Percentiles rank a stretch among this genome's conserved stretches.
phyloP scores from a whole-genome alignment of 1,284 basidiomycete genomes.

The Ganoderma resinaceum region DNA sequence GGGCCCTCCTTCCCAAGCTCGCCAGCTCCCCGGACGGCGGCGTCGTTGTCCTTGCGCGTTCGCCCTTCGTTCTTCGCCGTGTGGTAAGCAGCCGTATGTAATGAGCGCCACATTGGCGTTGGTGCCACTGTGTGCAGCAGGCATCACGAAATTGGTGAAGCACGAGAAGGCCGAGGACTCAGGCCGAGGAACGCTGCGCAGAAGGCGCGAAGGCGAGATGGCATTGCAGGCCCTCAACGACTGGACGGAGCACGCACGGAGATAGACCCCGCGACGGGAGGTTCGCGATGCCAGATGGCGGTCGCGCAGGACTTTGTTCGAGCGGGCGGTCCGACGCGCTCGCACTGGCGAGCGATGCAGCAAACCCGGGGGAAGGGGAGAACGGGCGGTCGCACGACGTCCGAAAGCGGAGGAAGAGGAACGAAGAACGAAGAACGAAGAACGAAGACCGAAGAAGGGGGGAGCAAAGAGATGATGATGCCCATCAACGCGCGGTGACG shows the following conservation, averaged over 20 bases:
- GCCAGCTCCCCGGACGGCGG: background rate
- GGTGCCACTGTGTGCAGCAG: too few relatives aligned
- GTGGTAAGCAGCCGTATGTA: background rate
- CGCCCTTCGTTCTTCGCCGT: background rate
- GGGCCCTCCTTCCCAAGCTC: background rate
- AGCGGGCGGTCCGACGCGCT: background rate
- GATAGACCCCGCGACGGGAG: background rate
- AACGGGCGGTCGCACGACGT: background rate
- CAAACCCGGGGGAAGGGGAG: background rate
- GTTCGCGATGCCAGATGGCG: background rate
- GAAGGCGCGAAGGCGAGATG: too few relatives aligned
- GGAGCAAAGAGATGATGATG: too few relatives aligned
- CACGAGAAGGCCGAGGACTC: too few relatives aligned
- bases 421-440: background rate
- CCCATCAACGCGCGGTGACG: background rate
- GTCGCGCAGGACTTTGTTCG: background rate
- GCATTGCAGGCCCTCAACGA: too few relatives aligned
- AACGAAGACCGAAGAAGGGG: too few relatives aligned
- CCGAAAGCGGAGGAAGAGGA: background rate
- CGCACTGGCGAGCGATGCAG: background rate
- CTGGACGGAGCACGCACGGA: too few relatives aligned
- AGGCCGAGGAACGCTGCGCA: too few relatives aligned
- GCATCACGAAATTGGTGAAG: too few relatives aligned
- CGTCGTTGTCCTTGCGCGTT: background rate
- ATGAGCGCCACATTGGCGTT: too few relatives aligned